Evolutionary conservation across 352 stramenopile species (phyloP).

Genomic region (Phytophthora vignae): DNA sequence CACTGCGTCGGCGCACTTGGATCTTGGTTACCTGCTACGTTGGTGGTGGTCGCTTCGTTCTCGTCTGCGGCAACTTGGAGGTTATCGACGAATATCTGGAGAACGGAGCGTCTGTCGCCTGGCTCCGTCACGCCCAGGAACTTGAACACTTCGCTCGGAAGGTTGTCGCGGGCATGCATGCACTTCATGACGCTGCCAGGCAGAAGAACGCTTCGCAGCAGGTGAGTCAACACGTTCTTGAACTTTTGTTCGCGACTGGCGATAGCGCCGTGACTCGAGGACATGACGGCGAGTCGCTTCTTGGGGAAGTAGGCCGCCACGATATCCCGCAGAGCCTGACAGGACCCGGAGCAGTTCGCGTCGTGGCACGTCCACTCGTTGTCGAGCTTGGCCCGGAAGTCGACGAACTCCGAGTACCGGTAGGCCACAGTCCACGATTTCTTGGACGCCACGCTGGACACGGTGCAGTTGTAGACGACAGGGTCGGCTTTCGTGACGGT

Average conservation of each 20-base stretch:
- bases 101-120: slow-evolving; percentile 52
- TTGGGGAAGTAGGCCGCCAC: slow-evolving; percentile 59
- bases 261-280: slow-evolving; percentile 35
- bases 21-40: slow-evolving; percentile 12
- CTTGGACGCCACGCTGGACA: slow-evolving; percentile 55
- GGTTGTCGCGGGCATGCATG: slow-evolving; percentile 40
- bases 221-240: slow-evolving; percentile 57
- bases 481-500: slow-evolving; percentile 43
- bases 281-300: slow-evolving; percentile 48
- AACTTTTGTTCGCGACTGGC: slow-evolving; percentile 56
- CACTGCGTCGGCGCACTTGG: slow-evolving; percentile 24
- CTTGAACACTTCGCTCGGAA: slow-evolving; percentile 55
- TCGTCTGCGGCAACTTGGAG: background rate
- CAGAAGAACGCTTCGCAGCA: slow-evolving; percentile 60
- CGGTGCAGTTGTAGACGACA: slow-evolving; percentile 59
- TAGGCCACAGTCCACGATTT: slow-evolving; percentile 63
- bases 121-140: slow-evolving; percentile 57
- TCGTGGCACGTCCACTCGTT: slow-evolving; percentile 56
- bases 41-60: background rate
- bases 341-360: slow-evolving; percentile 61
- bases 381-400: slow-evolving; percentile 51
- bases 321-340: slow-evolving; percentile 64
- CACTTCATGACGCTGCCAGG: slow-evolving; percentile 71
- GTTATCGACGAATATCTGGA: slow-evolving; percentile 70
- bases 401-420: slow-evolving; percentile 70